phyloP scores from a whole-genome alignment of 176 grass and related monocot genomes.

The Urochloa ruziziensis region DNA sequence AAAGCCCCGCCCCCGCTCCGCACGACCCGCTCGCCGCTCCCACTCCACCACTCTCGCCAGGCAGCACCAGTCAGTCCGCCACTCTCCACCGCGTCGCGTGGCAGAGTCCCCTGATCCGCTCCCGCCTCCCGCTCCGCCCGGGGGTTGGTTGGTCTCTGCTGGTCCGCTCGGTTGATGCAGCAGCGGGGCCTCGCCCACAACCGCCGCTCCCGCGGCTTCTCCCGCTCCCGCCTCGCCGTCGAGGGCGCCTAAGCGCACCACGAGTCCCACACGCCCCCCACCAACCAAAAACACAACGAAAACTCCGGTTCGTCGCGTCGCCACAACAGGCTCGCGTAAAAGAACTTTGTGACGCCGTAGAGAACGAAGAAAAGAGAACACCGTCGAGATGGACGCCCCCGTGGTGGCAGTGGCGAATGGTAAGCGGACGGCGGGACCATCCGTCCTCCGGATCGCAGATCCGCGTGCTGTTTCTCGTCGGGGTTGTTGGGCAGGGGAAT shows the following conservation, averaged over 20 bases:
- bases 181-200: slow-evolving; percentile 68
- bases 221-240: slow-evolving; percentile 77
- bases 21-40: slow-evolving; percentile 30
- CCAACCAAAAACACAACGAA: not conserved
- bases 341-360: not conserved
- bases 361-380: not conserved
- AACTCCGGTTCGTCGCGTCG: not conserved
- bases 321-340: no score
- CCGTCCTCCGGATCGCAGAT: slow-evolving; percentile 10
- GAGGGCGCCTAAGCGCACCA: slow-evolving; percentile 58
- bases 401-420: slow-evolving; percentile 37
- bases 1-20: slow-evolving; percentile 7
- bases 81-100: not conserved
- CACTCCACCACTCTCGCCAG: not conserved
- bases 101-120: not conserved
- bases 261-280: not conserved
- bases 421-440: slow-evolving; percentile 9
- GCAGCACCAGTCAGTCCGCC: not conserved
- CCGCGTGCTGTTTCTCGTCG: not conserved
- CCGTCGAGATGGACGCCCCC: slow-evolving; percentile 38
- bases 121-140: not conserved
- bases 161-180: slow-evolving; percentile 51
- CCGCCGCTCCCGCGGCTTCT: slow-evolving; percentile 94
- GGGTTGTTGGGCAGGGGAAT: not conserved
- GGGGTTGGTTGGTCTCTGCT: not conserved